phyloP scores from a whole-genome alignment of 2,329 filamentous ascomycete species.

The Trichoderma sp. region DNA sequence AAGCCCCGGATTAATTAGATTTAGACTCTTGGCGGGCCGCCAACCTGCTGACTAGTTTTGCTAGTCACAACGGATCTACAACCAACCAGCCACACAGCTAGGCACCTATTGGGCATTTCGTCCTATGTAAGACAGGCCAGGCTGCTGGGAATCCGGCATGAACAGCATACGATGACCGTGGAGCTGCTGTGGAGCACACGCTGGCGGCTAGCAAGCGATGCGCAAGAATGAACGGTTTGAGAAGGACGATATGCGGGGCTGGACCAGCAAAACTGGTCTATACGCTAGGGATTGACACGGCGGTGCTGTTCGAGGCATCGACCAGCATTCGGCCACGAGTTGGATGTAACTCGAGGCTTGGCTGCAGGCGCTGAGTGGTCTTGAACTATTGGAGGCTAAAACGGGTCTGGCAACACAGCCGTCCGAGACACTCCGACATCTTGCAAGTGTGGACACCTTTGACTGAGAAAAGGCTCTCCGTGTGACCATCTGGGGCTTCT shows the following conservation, averaged over 20 bases:
- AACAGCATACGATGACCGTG: background rate
- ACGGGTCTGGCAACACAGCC: conserved; percentile 6
- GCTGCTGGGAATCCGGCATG: background rate
- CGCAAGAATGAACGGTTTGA: background rate
- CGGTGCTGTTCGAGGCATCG: background rate
- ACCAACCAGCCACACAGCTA: background rate
- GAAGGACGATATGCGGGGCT: conserved; percentile 6
- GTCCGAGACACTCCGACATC: conserved; percentile 3
- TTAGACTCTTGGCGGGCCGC: conserved; percentile 20
- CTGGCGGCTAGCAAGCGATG: background rate
- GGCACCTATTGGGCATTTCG: background rate
- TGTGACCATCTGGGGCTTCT: background rate
- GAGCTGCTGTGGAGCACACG: background rate
- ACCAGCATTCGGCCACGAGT: background rate
- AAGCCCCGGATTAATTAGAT: conserved; percentile 13
- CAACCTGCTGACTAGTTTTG: background rate
- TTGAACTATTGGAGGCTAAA: conserved; percentile 1
- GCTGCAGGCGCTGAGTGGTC: conserved; percentile 1
- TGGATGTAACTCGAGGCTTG: background rate
- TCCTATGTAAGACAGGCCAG: background rate
- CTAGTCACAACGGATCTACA: conserved; percentile 9
- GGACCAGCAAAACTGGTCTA: background rate
- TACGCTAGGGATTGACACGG: background rate
- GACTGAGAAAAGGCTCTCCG: background rate
- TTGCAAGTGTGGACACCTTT: background rate